A percentile compares a stretch with the other conserved stretches of the same genome.
Conservation (phyloP, 768 basidiomycete species). For the Collybiopsis luxurians region DNA sequence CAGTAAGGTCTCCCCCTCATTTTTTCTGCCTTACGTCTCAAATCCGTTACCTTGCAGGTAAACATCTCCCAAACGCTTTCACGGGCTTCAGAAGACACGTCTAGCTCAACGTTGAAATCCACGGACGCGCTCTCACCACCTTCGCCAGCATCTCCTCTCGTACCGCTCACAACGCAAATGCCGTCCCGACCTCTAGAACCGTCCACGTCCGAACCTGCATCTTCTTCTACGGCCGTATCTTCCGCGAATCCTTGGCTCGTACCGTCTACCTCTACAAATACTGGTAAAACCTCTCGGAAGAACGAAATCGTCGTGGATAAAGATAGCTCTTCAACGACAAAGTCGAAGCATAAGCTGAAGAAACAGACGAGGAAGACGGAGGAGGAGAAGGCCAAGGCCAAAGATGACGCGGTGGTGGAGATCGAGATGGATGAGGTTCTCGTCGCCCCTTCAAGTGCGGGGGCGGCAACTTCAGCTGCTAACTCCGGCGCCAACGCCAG, state of each 20-base stretch:
- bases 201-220: conserved; percentile 5
- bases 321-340: conserved; percentile 51
- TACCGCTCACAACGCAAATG: background rate
- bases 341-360: conserved; percentile 72
- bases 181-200: conserved; percentile 12
- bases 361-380: conserved; percentile 58
- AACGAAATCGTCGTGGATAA: conserved; percentile 76
- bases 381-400: conserved; percentile 55
- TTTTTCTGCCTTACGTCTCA: background rate
- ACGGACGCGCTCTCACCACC: conserved; percentile 27
- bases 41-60: background rate
- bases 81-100: conserved; percentile 48
- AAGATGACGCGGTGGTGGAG: conserved; percentile 79
- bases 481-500: conserved; percentile 36
- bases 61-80: background rate
- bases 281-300: conserved; percentile 56
- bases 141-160: conserved; percentile 9
- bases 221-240: conserved; percentile 16
- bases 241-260: conserved; percentile 82
- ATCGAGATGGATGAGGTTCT: conserved; percentile 61
- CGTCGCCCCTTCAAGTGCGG: background rate
- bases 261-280: conserved; percentile 21
- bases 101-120: conserved; percentile 68
- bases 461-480: conserved; percentile 23
- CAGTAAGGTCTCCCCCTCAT: background rate